Evolutionary conservation across 1,139 yeast species (phyloP).

Genomic region (Hanseniaspora sp.): DNA sequence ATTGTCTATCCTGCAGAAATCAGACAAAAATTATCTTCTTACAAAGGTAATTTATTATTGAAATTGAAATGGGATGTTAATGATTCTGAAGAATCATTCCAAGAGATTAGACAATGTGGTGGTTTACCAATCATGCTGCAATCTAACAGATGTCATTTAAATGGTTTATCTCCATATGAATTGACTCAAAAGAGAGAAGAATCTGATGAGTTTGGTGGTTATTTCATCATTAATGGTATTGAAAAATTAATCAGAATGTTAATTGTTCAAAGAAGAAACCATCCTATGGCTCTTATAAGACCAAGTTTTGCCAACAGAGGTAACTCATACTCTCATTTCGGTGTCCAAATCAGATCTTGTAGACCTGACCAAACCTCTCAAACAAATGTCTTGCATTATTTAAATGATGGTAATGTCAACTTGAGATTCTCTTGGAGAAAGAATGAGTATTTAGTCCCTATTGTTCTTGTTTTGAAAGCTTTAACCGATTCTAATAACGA

Average conservation of each 20-base stretch:
- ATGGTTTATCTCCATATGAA: slow-evolving; percentile 69
- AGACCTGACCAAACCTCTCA: slow-evolving; percentile 97
- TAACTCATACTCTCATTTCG: slow-evolving; percentile 73
- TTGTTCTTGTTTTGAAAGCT: slow-evolving; percentile 83
- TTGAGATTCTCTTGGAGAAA: slow-evolving; percentile 96
- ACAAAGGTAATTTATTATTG: slow-evolving; percentile 62
- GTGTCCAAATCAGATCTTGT: slow-evolving; percentile 88
- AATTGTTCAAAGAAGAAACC: slow-evolving; percentile 94
- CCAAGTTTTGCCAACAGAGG: slow-evolving; percentile 94
- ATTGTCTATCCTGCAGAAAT: slow-evolving; percentile 79
- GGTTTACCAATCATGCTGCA: slow-evolving; percentile 82
- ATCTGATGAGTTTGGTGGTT: slow-evolving; percentile 92
- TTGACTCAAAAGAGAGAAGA: slow-evolving; percentile 75
- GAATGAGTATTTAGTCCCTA: slow-evolving; percentile 89
- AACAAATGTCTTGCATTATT: slow-evolving; percentile 88
- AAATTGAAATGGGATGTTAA: slow-evolving; percentile 79
- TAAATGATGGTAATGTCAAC: slow-evolving; percentile 91
- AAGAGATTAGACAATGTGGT: slow-evolving; percentile 86
- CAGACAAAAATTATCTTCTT: slow-evolving; percentile 76
- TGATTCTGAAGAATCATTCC: slow-evolving; percentile 61
- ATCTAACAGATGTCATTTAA: slow-evolving; percentile 82
- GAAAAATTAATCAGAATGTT: slow-evolving; percentile 94
- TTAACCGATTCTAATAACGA: slow-evolving; percentile 72
- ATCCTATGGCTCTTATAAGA: slow-evolving; percentile 94
- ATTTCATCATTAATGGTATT: slow-evolving; percentile 90